Percentiles rank a stretch among this genome's conserved stretches.
Evolutionary conservation across 2,329 filamentous ascomycete genomes (phyloP).

Genomic region (Cordyceps militaris): DNA sequence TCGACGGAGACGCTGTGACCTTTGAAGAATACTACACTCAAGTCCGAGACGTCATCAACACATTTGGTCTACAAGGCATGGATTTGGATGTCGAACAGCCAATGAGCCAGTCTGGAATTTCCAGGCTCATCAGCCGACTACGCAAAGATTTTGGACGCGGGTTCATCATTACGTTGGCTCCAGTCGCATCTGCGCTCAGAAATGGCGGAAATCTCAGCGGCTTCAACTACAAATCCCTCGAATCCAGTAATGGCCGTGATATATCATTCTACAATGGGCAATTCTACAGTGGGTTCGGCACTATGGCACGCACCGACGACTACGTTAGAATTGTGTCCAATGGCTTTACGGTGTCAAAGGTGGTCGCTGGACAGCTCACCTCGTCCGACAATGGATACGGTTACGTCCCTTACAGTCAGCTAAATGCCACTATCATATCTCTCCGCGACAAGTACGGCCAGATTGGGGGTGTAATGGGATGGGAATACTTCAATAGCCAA

Average conservation of each 20-base stretch:
- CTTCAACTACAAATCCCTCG: constrained; percentile 68
- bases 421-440: constrained; percentile 33
- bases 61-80: constrained; percentile 56
- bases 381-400: constrained; percentile 59
- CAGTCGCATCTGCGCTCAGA: constrained; percentile 65
- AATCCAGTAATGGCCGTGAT: constrained; percentile 51
- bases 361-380: constrained; percentile 73
- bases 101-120: constrained; percentile 58
- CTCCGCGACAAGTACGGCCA: constrained; percentile 45
- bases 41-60: constrained; percentile 54
- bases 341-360: constrained; percentile 63
- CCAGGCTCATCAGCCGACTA: constrained; percentile 58
- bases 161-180: constrained; percentile 73
- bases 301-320: constrained; percentile 31
- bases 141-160: constrained; percentile 57
- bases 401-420: constrained; percentile 37
- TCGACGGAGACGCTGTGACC: constrained; percentile 47
- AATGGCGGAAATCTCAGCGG: constrained; percentile 58
- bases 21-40: constrained; percentile 71
- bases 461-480: constrained; percentile 83
- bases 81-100: constrained; percentile 72
- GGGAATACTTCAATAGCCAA: constrained; percentile 81
- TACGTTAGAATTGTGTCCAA: constrained; percentile 43
- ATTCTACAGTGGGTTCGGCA: constrained; percentile 83
- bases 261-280: constrained; percentile 82